These are phyloP conservation scores for Chrysoporthe puriensis DNA, from an alignment of 2,329 filamentous ascomycete species.

Conservation along the genomic window DNA sequence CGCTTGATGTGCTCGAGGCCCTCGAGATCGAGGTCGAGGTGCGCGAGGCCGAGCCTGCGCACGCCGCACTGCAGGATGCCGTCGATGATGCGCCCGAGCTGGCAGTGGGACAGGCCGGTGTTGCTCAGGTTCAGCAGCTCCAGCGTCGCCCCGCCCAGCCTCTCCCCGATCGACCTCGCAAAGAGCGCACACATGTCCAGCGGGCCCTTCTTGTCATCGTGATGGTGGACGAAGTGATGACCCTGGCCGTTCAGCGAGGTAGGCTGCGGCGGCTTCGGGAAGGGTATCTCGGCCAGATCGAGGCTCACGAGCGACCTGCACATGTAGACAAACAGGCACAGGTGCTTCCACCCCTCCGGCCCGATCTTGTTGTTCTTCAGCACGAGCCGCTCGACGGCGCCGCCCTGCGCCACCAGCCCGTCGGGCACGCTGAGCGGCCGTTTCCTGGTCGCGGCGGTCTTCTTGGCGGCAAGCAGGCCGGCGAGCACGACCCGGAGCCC, in stretches of 20 bases:
- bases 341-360: constrained; percentile 85
- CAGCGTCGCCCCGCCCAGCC: constrained; percentile 74
- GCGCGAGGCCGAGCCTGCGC: constrained; percentile 78
- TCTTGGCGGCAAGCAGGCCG: constrained; percentile 79
- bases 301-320: constrained; percentile 84
- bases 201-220: constrained; percentile 14
- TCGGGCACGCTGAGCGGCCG: constrained; percentile 46
- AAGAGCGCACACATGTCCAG: constrained; percentile 68
- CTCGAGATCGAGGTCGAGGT: constrained; percentile 75
- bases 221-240: constrained; percentile 37
- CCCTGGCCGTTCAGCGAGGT: constrained; percentile 31
- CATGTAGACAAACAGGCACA: constrained; percentile 88
- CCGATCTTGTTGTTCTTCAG: constrained; percentile 93
- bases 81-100: constrained; percentile 78
- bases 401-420: constrained; percentile 56
- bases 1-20: constrained; percentile 75
- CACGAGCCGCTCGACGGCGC: constrained; percentile 83
- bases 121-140: constrained; percentile 85
- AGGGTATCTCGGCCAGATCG: constrained; percentile 83
- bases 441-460: constrained; percentile 51
- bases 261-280: constrained; percentile 54
- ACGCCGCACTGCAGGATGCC: constrained; percentile 80
- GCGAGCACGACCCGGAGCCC: constrained; percentile 85
- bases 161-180: constrained; percentile 74
- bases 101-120: constrained; percentile 71